A percentile compares a stretch with the other conserved stretches of the same genome.
Evolutionary conservation across 2,329 filamentous ascomycete species (phyloP).

Genomic region (Alternaria sp.): DNA sequence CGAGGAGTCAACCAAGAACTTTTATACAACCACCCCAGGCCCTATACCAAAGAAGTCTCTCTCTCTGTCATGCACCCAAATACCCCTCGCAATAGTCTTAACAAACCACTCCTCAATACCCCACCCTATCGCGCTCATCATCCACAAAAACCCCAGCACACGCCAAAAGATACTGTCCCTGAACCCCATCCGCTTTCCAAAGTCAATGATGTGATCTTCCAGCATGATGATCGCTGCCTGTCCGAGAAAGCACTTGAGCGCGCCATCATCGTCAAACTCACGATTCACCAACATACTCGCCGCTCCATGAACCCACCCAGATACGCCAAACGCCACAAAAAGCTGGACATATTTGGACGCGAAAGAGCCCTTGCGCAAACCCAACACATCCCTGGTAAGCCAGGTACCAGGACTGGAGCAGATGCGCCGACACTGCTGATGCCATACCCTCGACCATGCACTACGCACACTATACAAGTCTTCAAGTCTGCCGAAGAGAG

Average conservation of each 20-base stretch:
- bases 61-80: constrained; percentile 32
- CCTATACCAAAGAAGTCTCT: constrained; percentile 34
- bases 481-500: constrained; percentile 30
- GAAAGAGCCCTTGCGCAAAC: constrained; percentile 36
- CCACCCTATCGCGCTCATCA: constrained; percentile 27
- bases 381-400: constrained; percentile 29
- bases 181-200: constrained; percentile 30
- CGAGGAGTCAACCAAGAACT: background rate
- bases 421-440: constrained; percentile 34
- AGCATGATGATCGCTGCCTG: constrained; percentile 40
- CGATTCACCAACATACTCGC: constrained; percentile 28
- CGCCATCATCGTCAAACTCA: constrained; percentile 24
- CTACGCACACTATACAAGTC: constrained; percentile 30
- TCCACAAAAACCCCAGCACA: constrained; percentile 33
- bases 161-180: constrained; percentile 27
- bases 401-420: constrained; percentile 27
- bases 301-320: constrained; percentile 24
- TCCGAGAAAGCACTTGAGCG: constrained; percentile 28
- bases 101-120: constrained; percentile 17
- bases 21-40: constrained; percentile 6
- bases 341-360: constrained; percentile 42
- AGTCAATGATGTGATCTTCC: constrained; percentile 40
- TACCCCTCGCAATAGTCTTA: constrained; percentile 14
- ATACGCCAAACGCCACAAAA: constrained; percentile 34
- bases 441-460: constrained; percentile 38